A percentile compares a stretch with the other conserved stretches of the same genome.
Conservation (phyloP, 2,329 filamentous ascomycete genomes). For the Paecilomyces variotii region DNA sequence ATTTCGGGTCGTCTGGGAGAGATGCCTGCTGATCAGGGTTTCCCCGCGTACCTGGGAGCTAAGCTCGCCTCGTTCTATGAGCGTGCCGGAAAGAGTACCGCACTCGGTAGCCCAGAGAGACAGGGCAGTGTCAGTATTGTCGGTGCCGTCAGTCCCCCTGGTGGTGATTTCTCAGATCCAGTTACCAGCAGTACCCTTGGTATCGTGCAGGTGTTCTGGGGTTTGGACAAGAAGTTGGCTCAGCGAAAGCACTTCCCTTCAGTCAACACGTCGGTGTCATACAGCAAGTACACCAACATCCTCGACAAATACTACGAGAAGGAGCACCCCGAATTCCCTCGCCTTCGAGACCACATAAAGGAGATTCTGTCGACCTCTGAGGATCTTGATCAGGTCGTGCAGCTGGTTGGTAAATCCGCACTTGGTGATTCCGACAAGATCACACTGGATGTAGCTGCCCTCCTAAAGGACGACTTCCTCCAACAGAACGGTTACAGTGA, state of each 20-base stretch:
- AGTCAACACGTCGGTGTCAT: conserved; percentile 89
- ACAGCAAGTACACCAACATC: conserved; percentile 88
- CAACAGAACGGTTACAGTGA: conserved; percentile 99
- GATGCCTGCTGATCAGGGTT: conserved; percentile 99
- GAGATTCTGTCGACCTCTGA: conserved; percentile 91
- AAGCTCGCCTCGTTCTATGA: conserved; percentile 99
- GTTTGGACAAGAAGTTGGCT: conserved; percentile 97
- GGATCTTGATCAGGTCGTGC: conserved; percentile 96
- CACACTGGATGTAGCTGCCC: conserved; percentile 79
- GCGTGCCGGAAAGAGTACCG: conserved; percentile 79
- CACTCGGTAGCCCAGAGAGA: conserved; percentile 81
- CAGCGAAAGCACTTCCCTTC: conserved; percentile 99
- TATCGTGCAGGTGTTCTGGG: conserved; percentile 99
- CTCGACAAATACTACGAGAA: conserved; percentile 94
- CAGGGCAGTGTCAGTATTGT: conserved; percentile 94
- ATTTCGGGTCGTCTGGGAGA: conserved; percentile 97
- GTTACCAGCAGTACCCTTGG: conserved; percentile 87
- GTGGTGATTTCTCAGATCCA: conserved; percentile 98
- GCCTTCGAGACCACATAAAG: conserved; percentile 84
- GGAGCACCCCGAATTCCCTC: conserved; percentile 87
- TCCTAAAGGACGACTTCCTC: conserved; percentile 97
- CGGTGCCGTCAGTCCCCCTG: conserved; percentile 90
- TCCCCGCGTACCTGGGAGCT: conserved; percentile 91
- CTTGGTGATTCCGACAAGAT: conserved; percentile 97
- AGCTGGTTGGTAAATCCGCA: conserved; percentile 95